These are phyloP conservation scores for Citrullus amarus DNA, from an alignment of 306 rosid genomes.

Conservation along the genomic window DNA sequence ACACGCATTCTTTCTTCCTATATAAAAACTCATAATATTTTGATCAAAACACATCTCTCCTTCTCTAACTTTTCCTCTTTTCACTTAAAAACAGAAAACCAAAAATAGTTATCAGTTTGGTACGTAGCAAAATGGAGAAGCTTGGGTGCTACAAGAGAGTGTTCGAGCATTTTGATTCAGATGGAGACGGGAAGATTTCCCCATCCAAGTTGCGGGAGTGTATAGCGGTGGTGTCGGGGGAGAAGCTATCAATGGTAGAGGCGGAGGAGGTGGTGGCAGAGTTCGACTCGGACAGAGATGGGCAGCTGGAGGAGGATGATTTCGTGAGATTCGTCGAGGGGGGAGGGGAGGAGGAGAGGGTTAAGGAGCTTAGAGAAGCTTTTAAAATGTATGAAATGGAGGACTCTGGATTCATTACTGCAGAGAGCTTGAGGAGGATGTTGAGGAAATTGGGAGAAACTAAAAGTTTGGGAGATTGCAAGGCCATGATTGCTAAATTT, in stretches of 20 bases:
- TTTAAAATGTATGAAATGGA: constrained; percentile 79
- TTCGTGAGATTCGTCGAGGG: constrained; percentile 61
- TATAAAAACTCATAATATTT: background rate
- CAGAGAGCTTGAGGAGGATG: constrained; percentile 59
- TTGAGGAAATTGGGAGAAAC: constrained; percentile 51
- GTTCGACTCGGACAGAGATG: constrained; percentile 49
- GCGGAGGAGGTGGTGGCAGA: constrained; percentile 33
- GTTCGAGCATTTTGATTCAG: background rate
- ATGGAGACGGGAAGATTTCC: constrained; percentile 23
- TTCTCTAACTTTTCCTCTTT: background rate
- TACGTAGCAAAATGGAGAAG: background rate
- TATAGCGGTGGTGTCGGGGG: constrained; percentile 29
- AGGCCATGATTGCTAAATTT: constrained; percentile 42
- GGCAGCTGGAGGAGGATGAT: constrained; percentile 49
- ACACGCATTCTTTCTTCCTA: background rate
- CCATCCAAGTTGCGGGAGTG: constrained; percentile 44
- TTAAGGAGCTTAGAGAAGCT: constrained; percentile 45
- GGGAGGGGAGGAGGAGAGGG: constrained; percentile 32
- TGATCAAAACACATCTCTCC: background rate
- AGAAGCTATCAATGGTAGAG: constrained; percentile 16
- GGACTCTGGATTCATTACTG: constrained; percentile 51
- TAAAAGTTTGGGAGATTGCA: constrained; percentile 39
- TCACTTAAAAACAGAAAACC: background rate
- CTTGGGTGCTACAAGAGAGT: background rate
- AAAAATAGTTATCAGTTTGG: background rate